A percentile compares a stretch with the other conserved stretches of the same genome.
phyloP scores from a whole-genome alignment of 2,329 filamentous ascomycete genomes.

The Penicillium corylophilum region DNA sequence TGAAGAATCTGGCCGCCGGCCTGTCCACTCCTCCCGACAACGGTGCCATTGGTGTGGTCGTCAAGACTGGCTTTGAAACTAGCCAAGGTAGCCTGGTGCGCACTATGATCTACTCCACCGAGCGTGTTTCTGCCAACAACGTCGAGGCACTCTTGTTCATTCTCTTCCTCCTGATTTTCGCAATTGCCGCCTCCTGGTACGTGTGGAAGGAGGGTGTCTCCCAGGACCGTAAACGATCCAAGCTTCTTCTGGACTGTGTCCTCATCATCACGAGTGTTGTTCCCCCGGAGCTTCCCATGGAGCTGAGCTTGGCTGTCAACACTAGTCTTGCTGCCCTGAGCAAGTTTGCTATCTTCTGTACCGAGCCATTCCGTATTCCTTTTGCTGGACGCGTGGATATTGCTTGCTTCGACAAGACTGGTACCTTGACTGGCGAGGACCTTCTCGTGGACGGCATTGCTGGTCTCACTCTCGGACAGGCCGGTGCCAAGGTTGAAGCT shows the following conservation, averaged over 20 bases:
- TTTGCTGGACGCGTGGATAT: slow-evolving; percentile 94
- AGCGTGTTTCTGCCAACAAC: slow-evolving; percentile 98
- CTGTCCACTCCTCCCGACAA: slow-evolving; percentile 86
- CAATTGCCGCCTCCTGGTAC: slow-evolving; percentile 96
- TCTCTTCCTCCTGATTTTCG: slow-evolving; percentile 92
- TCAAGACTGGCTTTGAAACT: slow-evolving; percentile 98
- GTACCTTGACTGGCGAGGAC: slow-evolving; percentile 93
- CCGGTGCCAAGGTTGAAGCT: slow-evolving; percentile 65
- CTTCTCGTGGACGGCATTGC: slow-evolving; percentile 96
- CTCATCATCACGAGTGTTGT: slow-evolving; percentile 98
- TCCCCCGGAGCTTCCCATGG: slow-evolving; percentile 97
- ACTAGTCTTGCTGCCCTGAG: slow-evolving; percentile 92
- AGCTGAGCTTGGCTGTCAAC: slow-evolving; percentile 94
- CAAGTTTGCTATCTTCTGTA: slow-evolving; percentile 97
- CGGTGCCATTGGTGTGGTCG: slow-evolving; percentile 87
- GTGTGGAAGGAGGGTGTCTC: slow-evolving; percentile 96
- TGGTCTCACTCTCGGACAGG: slow-evolving; percentile 72
- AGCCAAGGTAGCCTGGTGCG: slow-evolving; percentile 96
- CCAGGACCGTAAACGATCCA: slow-evolving; percentile 93
- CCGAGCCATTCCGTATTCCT: slow-evolving; percentile 96
- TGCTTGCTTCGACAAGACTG: slow-evolving; percentile 98
- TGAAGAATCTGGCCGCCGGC: slow-evolving; percentile 69
- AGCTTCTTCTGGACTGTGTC: slow-evolving; percentile 93
- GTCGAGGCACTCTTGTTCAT: slow-evolving; percentile 96
- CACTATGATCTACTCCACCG: slow-evolving; percentile 99